These are phyloP conservation scores for Hyphopichia burtonii DNA, from an alignment of 1,139 yeast genomes.

Conservation along the genomic window DNA sequence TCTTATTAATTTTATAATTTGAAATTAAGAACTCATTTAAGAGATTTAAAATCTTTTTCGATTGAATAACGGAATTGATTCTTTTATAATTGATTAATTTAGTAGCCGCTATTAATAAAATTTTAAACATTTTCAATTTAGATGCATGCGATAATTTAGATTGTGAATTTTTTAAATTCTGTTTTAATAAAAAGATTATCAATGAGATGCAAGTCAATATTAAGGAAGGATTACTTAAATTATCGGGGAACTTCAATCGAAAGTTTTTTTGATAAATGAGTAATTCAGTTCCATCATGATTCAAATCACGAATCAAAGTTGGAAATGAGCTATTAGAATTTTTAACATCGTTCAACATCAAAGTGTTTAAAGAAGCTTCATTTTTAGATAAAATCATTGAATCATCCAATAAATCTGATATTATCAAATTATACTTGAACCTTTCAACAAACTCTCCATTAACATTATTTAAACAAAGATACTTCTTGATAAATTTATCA, in stretches of 20 bases:
- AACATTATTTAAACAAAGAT: constrained; percentile 19
- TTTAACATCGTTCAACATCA: constrained; percentile 2
- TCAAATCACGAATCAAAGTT: constrained; percentile 5
- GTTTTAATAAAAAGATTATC: constrained; percentile 12
- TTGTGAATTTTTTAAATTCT: constrained; percentile 6
- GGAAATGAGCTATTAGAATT: constrained; percentile 1
- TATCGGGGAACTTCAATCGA: constrained; percentile 11
- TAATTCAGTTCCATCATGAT: constrained; percentile 19
- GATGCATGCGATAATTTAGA: constrained; percentile 3
- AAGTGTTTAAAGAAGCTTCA: constrained; percentile 30
- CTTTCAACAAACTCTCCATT: constrained; percentile 36
- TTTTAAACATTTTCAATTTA: constrained; percentile 26
- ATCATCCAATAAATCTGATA: constrained; percentile 43
- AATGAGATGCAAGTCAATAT: constrained; percentile 8
- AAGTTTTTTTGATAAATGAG: constrained; percentile 14
- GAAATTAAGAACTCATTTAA: constrained; percentile 31
- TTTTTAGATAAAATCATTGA: constrained; percentile 45
- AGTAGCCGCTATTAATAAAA: constrained; percentile 31
- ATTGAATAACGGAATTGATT: constrained; percentile 21
- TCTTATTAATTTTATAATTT: constrained; percentile 41
- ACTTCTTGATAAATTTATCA: constrained; percentile 26
- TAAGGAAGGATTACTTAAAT: constrained; percentile 2
- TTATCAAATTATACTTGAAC: constrained; percentile 40
- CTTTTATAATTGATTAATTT: constrained; percentile 29
- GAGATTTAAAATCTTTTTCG: constrained; percentile 21